Evolutionary conservation across 495 filamentous ascomycete species (phyloP).

Genomic region (Neurospora sp.): DNA sequence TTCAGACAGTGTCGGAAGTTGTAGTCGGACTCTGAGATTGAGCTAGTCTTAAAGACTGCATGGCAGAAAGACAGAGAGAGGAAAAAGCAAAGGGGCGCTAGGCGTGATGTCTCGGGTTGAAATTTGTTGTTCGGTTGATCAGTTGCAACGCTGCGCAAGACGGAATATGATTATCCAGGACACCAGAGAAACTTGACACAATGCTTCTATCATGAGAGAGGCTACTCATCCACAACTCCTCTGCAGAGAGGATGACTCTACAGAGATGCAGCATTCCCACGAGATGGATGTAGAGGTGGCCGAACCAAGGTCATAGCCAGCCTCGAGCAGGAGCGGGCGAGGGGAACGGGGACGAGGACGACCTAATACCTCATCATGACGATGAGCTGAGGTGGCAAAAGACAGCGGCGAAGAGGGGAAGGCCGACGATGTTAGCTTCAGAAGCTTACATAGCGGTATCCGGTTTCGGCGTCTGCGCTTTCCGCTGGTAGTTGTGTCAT

Average conservation of each 20-base stretch:
- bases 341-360: neutral
- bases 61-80: too few relatives aligned
- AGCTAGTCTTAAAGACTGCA: too few relatives aligned
- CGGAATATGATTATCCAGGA: too few relatives aligned
- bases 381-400: neutral
- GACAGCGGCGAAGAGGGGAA: neutral
- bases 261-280: neutral
- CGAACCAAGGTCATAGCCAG: neutral
- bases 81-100: too few relatives aligned
- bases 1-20: too few relatives aligned
- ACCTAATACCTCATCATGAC: neutral
- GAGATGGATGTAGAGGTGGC: neutral
- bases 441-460: neutral
- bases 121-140: too few relatives aligned
- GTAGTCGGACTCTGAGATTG: too few relatives aligned
- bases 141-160: too few relatives aligned
- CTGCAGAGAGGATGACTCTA: neutral
- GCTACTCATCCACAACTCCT: neutral
- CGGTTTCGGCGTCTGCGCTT: neutral
- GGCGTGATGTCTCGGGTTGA: too few relatives aligned
- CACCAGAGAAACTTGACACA: too few relatives aligned
- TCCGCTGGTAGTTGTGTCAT: neutral
- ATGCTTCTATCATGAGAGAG: neutral
- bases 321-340: neutral
- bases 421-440: neutral